Evolutionary conservation across 1,139 yeast species (phyloP), one percentile per base, ranked within the genome.

Genomic region (Zygoascus hellenicus): DNA sequence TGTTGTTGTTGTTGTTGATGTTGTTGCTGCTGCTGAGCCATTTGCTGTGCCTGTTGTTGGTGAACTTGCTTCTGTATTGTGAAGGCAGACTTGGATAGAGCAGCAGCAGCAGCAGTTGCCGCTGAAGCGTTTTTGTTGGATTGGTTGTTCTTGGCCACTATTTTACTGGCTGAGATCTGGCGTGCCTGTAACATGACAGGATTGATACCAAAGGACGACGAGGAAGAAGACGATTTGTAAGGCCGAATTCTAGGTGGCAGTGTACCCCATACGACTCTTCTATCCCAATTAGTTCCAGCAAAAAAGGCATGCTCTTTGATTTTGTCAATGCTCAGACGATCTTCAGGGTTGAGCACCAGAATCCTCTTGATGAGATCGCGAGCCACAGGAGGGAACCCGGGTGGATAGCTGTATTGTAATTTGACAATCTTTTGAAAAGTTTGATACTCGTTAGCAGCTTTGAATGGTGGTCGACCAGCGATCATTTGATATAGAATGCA

Each of bases 401-500:
- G 86, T 15, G 89, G 82, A 60, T 85, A 89, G 2, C 87, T 77
- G 65, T 80, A 94, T 54, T 90, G 94, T 32, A 83, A 76, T 59
- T 81, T 82, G 58, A 88, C 84, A 56, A 94, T 89, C 62, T 90
- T 89, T 61, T 94, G 97, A 65, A 94, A 94, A 0, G 97, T 92
- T 49, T 87, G 73, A 61, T 89, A 94, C 65, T 94, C 98, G 47
- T 95, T 92, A n/a, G 84, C 72, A 0, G 96, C 98, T 62, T 90
- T 92, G 69, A 94, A 94, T 9, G 99, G 98, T 0, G 98, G 98
- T 47, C 77, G 77, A 1, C 98, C 98, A 17, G 95, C 88, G 57
- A 94, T 83, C 77, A 94, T 81, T 65, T 94, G 98, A 65, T 80
- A 94, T 16, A 94, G 65, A 14, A 94, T 85, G 66, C 98, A 94